These are phyloP conservation scores for Sarocladium strictum DNA, from an alignment of 2,329 filamentous ascomycete genomes.

Conservation along the genomic window DNA sequence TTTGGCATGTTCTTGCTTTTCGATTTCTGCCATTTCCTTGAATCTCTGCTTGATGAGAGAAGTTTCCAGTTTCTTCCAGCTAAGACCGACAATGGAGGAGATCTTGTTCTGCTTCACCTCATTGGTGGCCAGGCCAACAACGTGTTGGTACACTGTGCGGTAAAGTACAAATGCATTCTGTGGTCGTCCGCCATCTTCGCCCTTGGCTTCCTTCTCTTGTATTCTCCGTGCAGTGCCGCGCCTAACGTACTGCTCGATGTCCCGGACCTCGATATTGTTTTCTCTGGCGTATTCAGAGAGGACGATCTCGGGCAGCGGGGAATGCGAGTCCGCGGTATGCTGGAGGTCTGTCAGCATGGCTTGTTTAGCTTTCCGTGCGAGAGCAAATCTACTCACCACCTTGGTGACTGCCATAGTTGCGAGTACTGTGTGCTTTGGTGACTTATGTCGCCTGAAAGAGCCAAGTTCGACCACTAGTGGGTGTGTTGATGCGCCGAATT, in stretches of 20 bases:
- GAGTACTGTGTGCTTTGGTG: too few species aligned
- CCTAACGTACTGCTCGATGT: slow-evolving; percentile 57
- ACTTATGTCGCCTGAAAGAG: too few species aligned
- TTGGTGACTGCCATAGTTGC: too few species aligned
- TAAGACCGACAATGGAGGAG: slow-evolving; percentile 73
- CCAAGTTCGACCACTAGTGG: too few species aligned
- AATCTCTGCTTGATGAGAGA: slow-evolving; percentile 68
- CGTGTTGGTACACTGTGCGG: slow-evolving; percentile 82
- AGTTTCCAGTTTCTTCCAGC: slow-evolving; percentile 56
- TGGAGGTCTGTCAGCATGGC: too few species aligned
- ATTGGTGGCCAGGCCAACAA: slow-evolving; percentile 72
- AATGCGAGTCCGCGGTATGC: too few species aligned
- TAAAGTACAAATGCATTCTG: slow-evolving; percentile 99
- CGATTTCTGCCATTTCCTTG: slow-evolving; percentile 70
- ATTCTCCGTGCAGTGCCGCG: slow-evolving; percentile 47
- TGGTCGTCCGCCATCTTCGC: slow-evolving; percentile 59
- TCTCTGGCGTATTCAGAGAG: background rate
- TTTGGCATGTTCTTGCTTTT: slow-evolving; percentile 75
- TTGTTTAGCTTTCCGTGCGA: too few species aligned
- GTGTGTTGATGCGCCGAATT: too few species aligned
- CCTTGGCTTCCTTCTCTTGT: slow-evolving; percentile 62
- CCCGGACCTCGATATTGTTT: slow-evolving; percentile 51
- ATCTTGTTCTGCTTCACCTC: slow-evolving; percentile 94
- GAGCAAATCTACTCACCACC: too few species aligned
- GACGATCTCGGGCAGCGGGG: background rate